phyloP scores from a whole-genome alignment of 1,139 yeast genomes.

The Lodderomyces metapsilosis region DNA sequence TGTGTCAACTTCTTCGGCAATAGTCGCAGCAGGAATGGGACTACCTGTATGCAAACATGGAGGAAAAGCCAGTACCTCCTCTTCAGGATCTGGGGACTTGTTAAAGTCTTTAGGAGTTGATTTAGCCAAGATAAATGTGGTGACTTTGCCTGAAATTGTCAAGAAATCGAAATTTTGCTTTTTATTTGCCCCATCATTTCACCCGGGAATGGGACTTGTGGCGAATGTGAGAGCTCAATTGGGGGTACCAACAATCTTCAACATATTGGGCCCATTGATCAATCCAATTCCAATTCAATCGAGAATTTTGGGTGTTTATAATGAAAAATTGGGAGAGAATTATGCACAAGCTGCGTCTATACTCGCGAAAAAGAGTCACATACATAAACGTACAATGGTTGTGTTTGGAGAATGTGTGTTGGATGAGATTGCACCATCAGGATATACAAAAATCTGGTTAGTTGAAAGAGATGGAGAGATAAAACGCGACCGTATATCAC shows the following conservation, averaged over 20 bases:
- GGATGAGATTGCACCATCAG: constrained; percentile 91
- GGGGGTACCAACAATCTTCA: constrained; percentile 91
- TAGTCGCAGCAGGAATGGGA: constrained; percentile 90
- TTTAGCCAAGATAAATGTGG: constrained; percentile 60
- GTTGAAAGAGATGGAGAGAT: constrained; percentile 49
- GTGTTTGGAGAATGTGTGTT: constrained; percentile 91
- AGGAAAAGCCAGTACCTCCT: constrained; percentile 91
- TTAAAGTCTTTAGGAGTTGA: constrained; percentile 76
- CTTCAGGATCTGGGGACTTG: constrained; percentile 92
- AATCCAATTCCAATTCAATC: constrained; percentile 87
- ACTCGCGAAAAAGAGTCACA: constrained; percentile 43
- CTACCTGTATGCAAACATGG: constrained; percentile 87
- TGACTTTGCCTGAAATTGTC: constrained; percentile 67
- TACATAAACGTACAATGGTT: constrained; percentile 65
- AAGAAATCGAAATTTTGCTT: constrained; percentile 61
- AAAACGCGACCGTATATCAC: constrained; percentile 40
- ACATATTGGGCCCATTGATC: constrained; percentile 86
- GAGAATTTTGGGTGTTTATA: constrained; percentile 85
- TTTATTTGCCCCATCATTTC: constrained; percentile 91
- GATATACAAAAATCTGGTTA: constrained; percentile 77
- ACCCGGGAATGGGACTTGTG: constrained; percentile 86
- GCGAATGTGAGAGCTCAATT: constrained; percentile 72
- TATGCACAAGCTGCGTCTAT: constrained; percentile 78
- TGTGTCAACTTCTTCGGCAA: constrained; percentile 92
- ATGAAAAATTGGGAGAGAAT: constrained; percentile 72